phyloP scores from a whole-genome alignment of 108 stramenopile species.

The Nitzschia putrida region DNA sequence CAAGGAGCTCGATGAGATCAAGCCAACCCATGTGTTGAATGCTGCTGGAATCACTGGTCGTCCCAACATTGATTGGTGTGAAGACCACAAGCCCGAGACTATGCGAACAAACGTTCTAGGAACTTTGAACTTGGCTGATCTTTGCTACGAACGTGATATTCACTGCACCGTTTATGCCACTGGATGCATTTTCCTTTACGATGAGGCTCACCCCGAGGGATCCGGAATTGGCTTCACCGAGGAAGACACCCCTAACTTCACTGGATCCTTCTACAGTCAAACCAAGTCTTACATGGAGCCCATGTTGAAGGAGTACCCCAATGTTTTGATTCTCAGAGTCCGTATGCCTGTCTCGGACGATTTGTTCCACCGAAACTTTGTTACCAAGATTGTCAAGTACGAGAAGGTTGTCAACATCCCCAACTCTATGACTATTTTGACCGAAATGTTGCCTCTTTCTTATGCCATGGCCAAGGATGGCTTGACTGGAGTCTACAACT shows the following conservation, averaged over 20 bases:
- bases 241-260: constrained; percentile 96
- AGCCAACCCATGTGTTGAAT: constrained; percentile 96
- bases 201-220: constrained; percentile 89
- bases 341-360: constrained; percentile 99
- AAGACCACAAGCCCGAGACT: constrained; percentile 93
- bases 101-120: constrained; percentile 98
- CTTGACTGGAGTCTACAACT: constrained; percentile 97
- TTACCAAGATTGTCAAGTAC: constrained; percentile 99
- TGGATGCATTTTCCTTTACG: constrained; percentile 99
- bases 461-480: constrained; percentile 90
- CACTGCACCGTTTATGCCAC: constrained; percentile 99
- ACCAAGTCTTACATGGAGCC: constrained; percentile 99
- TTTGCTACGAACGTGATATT: constrained; percentile 81
- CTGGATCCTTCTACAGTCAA: constrained; percentile 96
- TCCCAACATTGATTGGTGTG: constrained; percentile 99
- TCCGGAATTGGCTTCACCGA: constrained; percentile 96
- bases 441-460: constrained; percentile 95
- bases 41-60: constrained; percentile 99
- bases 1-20: constrained; percentile 85
- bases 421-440: constrained; percentile 98
- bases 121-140: constrained; percentile 92
- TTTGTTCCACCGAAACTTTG: constrained; percentile 94
- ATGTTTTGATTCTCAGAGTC: constrained; percentile 91
- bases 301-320: constrained; percentile 86
- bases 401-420: constrained; percentile 97